A percentile compares a stretch with the other conserved stretches of the same genome.
Conservation (phyloP, 2,329 filamentous ascomycete species). For the Pestalotiopsis sp. region DNA sequence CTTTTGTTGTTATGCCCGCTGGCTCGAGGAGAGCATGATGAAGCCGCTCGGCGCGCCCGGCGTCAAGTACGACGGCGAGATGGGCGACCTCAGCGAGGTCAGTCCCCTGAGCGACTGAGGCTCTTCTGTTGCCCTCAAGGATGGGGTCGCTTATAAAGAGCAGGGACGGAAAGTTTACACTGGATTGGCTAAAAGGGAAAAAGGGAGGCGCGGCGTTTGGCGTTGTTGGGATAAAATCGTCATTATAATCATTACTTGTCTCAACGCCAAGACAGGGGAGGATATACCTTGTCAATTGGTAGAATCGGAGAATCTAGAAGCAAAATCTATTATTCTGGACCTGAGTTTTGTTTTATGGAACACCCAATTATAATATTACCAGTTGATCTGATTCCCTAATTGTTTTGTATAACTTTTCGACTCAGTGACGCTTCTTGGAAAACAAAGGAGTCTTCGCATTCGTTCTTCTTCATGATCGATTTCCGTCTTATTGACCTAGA, state of each 20-base stretch:
- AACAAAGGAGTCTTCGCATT: neutral
- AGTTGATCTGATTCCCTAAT: too few relatives aligned
- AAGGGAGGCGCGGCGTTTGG: neutral
- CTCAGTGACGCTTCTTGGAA: too few relatives aligned
- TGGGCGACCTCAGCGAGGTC: neutral
- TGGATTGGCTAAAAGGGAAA: neutral
- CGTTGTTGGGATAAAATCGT: neutral
- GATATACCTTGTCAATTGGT: too few relatives aligned
- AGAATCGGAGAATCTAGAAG: too few relatives aligned
- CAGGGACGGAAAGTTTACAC: neutral
- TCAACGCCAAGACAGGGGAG: neutral
- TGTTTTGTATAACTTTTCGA: too few relatives aligned
- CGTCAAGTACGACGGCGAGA: neutral
- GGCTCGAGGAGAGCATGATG: slow-evolving; percentile 33
- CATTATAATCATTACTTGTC: neutral
- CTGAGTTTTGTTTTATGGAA: too few relatives aligned
- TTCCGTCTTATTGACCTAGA: neutral
- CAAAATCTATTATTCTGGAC: too few relatives aligned
- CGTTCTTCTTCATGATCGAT: neutral
- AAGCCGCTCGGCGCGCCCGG: neutral
- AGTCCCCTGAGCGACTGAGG: neutral
- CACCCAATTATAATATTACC: too few relatives aligned
- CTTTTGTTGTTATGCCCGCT: slow-evolving; percentile 44
- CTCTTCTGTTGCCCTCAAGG: neutral
- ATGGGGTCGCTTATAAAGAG: too few relatives aligned